phyloP scores from a whole-genome alignment of 495 filamentous ascomycete species.

The Hypoxylon cercidicola region DNA sequence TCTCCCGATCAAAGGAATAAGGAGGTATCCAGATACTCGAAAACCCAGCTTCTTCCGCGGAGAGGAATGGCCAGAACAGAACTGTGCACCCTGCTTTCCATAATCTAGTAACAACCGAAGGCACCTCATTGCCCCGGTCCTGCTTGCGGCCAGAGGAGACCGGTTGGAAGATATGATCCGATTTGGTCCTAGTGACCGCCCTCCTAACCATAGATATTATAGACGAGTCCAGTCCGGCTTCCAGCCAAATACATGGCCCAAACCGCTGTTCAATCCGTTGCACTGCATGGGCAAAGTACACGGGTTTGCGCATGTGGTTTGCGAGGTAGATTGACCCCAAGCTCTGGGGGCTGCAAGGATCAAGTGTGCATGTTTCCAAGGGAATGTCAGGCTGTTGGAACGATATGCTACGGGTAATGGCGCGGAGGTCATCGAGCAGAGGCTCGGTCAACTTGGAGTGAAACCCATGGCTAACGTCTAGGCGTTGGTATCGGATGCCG shows the following conservation, averaged over 20 bases:
- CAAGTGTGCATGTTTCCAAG: conserved; percentile 40
- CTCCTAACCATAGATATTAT: conserved; percentile 42
- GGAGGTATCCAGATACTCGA: too few species aligned
- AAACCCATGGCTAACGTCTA: conserved; percentile 53
- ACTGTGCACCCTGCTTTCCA: conserved; percentile 1
- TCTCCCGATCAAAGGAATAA: too few species aligned
- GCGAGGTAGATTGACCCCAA: conserved; percentile 9
- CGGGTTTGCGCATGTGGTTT: conserved; percentile 39
- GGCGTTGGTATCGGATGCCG: conserved; percentile 21
- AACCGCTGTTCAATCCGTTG: conserved; percentile 34
- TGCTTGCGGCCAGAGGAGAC: too few species aligned
- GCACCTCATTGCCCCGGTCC: too few species aligned
- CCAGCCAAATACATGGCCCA: conserved; percentile 44
- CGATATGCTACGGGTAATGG: conserved; percentile 27
- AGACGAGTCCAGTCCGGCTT: conserved; percentile 42
- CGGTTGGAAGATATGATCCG: too few species aligned
- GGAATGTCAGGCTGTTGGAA: conserved; percentile 41
- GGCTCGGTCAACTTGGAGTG: conserved; percentile 50
- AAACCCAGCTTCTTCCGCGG: too few species aligned
- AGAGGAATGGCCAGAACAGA: not conserved
- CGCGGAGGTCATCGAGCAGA: conserved; percentile 37
- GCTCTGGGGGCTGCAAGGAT: too few species aligned
- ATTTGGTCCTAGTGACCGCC: conserved; percentile 1
- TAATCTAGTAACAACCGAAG: too few species aligned
- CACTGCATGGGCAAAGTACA: conserved; percentile 43